A percentile compares a stretch with the other conserved stretches of the same genome.
These are phyloP conservation scores for Blastocystis hominis DNA, from an alignment of 352 stramenopile genomes.

Conservation along the genomic window DNA sequence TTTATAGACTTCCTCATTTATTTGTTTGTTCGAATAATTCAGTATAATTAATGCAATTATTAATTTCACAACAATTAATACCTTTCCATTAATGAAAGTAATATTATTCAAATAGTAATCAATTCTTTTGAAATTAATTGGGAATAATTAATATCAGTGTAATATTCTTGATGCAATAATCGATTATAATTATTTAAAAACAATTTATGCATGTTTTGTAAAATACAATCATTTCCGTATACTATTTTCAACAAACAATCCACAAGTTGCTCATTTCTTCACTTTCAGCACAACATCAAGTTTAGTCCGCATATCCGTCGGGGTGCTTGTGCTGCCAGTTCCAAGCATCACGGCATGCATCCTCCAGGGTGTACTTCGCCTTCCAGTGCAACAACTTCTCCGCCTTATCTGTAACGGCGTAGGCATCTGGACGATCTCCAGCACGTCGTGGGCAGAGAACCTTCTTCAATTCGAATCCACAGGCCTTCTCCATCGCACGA, in stretches of 20 bases:
- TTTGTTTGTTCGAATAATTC: background rate
- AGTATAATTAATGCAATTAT: background rate
- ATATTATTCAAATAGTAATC: background rate
- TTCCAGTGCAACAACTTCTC: constrained; percentile 72
- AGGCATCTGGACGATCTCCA: constrained; percentile 73
- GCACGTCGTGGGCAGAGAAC: constrained; percentile 66
- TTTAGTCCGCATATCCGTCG: constrained; percentile 66
- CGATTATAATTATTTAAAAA: background rate
- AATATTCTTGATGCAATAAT: background rate
- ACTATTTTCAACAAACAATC: background rate
- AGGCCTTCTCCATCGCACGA: constrained; percentile 71
- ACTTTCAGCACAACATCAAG: background rate
- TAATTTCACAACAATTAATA: background rate
- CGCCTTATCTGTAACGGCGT: constrained; percentile 68
- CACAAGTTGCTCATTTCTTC: background rate
- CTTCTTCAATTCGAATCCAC: constrained; percentile 63
- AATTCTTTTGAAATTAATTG: background rate
- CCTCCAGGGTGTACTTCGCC: constrained; percentile 69
- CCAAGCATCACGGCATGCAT: constrained; percentile 77
- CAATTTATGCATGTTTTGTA: background rate
- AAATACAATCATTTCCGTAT: background rate
- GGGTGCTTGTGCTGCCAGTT: constrained; percentile 76
- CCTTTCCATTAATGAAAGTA: background rate
- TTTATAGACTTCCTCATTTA: background rate
- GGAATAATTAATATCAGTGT: background rate